These are phyloP conservation scores for Isatis lusitanica DNA, from an alignment of 441 rosid species.

Conservation along the genomic window DNA sequence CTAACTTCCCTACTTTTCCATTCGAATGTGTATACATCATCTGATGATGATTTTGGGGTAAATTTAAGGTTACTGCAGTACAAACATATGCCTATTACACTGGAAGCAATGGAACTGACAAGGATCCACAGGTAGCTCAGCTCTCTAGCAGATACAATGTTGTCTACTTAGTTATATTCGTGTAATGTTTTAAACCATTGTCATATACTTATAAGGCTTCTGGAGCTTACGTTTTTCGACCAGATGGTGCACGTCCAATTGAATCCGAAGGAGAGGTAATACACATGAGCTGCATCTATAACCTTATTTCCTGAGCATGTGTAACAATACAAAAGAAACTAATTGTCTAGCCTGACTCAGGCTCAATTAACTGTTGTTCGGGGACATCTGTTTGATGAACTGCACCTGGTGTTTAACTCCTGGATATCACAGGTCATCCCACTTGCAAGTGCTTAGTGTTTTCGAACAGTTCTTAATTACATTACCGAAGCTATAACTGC, in stretches of 20 bases:
- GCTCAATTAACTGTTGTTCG: conserved; percentile 48
- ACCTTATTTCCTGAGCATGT: conserved; percentile 15
- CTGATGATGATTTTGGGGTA: conserved; percentile 27
- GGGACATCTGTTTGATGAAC: conserved; percentile 71
- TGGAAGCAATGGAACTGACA: conserved; percentile 65
- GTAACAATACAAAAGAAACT: conserved; percentile 2
- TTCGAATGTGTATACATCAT: neutral
- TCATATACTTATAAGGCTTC: conserved; percentile 52
- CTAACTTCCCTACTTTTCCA: neutral
- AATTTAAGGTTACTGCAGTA: conserved; percentile 47
- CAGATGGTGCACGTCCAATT: conserved; percentile 51
- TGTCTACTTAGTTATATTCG: neutral
- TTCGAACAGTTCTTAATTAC: neutral
- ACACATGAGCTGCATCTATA: conserved; percentile 6
- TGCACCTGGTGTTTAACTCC: conserved; percentile 57
- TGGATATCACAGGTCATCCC: conserved; percentile 72
- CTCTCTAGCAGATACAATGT: conserved; percentile 17
- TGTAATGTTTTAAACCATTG: neutral
- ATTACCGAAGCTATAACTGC: neutral
- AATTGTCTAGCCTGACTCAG: conserved; percentile 39
- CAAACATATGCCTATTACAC: conserved; percentile 62
- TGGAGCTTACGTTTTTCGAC: conserved; percentile 80
- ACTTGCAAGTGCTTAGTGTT: conserved; percentile 3
- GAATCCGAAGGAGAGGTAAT: conserved; percentile 55
- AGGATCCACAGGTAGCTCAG: conserved; percentile 62